Percentiles rank a stretch among this genome's conserved stretches.
phyloP scores from a whole-genome alignment of 495 filamentous ascomycete genomes.

The Penicillium angulare region DNA sequence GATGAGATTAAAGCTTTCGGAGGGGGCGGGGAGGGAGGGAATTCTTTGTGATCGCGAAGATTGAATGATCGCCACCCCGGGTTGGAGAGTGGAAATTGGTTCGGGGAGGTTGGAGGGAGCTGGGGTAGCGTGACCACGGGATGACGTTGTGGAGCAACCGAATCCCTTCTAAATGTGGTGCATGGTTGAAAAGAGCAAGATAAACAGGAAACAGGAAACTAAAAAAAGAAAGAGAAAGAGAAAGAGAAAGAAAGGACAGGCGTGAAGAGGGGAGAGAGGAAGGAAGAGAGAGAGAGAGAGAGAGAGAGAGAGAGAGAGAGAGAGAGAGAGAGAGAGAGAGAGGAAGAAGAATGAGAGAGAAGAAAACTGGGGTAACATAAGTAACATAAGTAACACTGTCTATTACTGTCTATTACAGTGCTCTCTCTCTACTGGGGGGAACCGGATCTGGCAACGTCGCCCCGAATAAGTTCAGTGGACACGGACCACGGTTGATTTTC shows the following conservation, averaged over 20 bases:
- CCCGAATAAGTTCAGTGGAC: conserved; percentile 29
- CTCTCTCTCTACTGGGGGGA: conserved; percentile 2
- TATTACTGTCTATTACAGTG: not conserved
- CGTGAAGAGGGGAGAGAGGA: conserved; percentile 7
- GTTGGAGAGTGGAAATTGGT: conserved; percentile 18
- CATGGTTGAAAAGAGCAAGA: conserved; percentile 30
- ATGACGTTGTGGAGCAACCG: conserved; percentile 38
- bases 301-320: conserved; percentile 8
- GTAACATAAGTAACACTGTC: conserved; percentile 5
- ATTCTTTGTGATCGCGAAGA: not conserved
- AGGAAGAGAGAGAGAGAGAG: not conserved
- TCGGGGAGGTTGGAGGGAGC: conserved; percentile 14
- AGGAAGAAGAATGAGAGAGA: conserved; percentile 6
- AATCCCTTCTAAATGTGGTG: conserved; percentile 34
- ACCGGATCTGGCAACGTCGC: conserved; percentile 30
- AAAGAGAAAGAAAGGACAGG: conserved; percentile 1
- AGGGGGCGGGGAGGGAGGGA: not conserved
- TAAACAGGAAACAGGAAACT: not conserved
- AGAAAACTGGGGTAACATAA: conserved; percentile 8
- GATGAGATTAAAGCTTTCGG: too few relatives aligned
- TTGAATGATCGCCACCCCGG: conserved; percentile 8
- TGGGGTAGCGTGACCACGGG: conserved; percentile 37
- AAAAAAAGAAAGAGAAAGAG: conserved; percentile 4
- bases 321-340: conserved; percentile 2
- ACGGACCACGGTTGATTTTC: conserved; percentile 22